These are phyloP conservation scores for Chytridiales sp. DNA, from an alignment of 371 early-diverging fungal species.

Conservation along the genomic window DNA sequence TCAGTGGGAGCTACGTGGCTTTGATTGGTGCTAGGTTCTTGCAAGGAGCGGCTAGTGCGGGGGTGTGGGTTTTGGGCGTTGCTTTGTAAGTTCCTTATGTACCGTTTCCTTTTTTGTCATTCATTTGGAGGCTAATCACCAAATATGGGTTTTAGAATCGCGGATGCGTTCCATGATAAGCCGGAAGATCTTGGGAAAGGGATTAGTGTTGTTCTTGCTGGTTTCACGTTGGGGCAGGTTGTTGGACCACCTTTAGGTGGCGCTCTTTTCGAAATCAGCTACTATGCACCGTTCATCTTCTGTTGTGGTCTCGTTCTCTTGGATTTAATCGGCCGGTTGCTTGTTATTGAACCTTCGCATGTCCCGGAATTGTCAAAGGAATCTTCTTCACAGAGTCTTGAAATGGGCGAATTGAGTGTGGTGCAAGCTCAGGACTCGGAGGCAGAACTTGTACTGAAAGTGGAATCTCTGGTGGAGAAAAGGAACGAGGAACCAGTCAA, in stretches of 20 bases:
- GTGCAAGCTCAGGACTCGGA: no score
- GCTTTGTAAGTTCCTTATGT: conserved; percentile 28
- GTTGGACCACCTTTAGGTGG: conserved; percentile 81
- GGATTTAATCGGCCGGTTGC: conserved; percentile 66
- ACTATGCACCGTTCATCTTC: conserved; percentile 70
- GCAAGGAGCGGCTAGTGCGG: conserved; percentile 77
- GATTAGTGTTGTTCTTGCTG: conserved; percentile 73
- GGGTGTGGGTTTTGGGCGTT: conserved; percentile 59
- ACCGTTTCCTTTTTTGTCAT: background rate
- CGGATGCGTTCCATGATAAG: conserved; percentile 72
- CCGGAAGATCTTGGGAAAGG: conserved; percentile 62
- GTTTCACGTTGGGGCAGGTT: conserved; percentile 68
- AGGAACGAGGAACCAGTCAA: no score
- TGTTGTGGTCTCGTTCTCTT: conserved; percentile 66
- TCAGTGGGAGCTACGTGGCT: conserved; percentile 64
- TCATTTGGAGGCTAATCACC: background rate
- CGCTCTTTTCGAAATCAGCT: conserved; percentile 65
- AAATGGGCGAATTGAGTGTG: no score
- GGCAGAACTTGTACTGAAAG: no score
- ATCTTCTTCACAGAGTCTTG: no score
- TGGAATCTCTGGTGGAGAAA: no score
- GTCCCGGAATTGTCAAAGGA: no score
- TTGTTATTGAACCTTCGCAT: conserved; percentile 68
- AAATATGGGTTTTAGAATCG: conserved; percentile 52
- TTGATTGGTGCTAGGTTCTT: conserved; percentile 72